Base-by-base conservation (phyloP, 352 stramenopile species). In the Pythium apleroticum region DNA sequence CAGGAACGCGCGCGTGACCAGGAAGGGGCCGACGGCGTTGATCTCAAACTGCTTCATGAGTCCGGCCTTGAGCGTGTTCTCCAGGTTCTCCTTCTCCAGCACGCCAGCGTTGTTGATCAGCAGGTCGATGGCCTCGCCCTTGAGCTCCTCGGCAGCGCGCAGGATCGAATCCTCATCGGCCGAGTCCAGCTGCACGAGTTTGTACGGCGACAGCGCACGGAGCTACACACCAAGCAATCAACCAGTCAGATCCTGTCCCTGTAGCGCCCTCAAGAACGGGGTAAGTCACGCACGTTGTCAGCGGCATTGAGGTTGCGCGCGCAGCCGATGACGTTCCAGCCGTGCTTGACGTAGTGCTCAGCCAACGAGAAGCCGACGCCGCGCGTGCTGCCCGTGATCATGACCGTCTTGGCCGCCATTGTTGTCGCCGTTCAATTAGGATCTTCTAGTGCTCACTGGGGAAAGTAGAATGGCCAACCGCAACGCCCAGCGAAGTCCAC, bases 71-170 rank as follows among this genome's bases (percentile, higher is more conserved):
- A 66, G 71, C 37, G 65, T 68, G 10, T 57, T 74, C 28, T 69
- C 37, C 0, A 83, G 46, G 7, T 31, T 52, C 9, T 58, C 65
- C 4, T 55, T 39, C 45, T 66, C 52, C 39, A 77, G 65, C 22
- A 83, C 78, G 22, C 74, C 74, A 31, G 76, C 80, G 37, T 86
- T 89, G 73, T 89, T 86, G 49, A 88, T 71, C 17, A 86, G 61
- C 56, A 87, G 35, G 54, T 89, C 74, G 35, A 89, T 78, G 3
- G 68, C 45, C 10, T 76, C 58, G 31, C 60, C 74, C 31, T 80
- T 50, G 0, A 85, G 69, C 14, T 68, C 61, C 33, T 71, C 30
- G 17, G 72, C 75, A 10, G 68, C 73, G 2, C 49, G 35, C 12
- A 37, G 9, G 31, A 86, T 81, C 14, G 75, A 81, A 20, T 41